Evolutionary conservation across 139 green algal genomes (phyloP), one percentile per base, ranked within the genome.

Genomic region (Volvox reticuliferus): DNA sequence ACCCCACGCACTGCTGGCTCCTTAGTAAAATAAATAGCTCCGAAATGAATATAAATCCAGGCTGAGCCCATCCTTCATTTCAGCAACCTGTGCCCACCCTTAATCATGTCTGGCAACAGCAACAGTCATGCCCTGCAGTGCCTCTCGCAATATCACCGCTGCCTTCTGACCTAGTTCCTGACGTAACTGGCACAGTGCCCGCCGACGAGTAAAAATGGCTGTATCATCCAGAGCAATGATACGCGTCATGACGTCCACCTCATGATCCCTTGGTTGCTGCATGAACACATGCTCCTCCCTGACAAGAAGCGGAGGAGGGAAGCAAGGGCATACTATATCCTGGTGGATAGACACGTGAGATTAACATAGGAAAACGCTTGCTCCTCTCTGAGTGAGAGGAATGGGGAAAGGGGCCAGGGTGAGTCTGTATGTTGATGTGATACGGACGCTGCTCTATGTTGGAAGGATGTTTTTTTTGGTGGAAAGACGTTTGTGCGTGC

Each of bases 211-310:
- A 12, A 88, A 80, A 16, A 88, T 20, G 32, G 2, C 24, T 68
- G 35, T 21, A 26, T 88, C 83, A 12, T 35, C 35, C 67, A 88
- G 21, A 2, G 22, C 22, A 16, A 80, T 17, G 32, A 88, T 28
- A 13, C 83, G 83, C 24, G n/a, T 16, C 83, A 88, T 88, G 18
- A 55, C 67, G 35, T 30, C 67, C 26, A 80, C 83, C 83, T 88
- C 83, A 22, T 18, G 13, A 36, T 88, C 83, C 14, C 65, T 63
- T 26, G 65, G 61, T 14, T 67, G 26, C 83, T 88, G 83, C 65
- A 80, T 36, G 36, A 88, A 88, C 35, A 88, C 83, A 63, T 88
- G 83, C 67, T 88, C 83, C 35, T 67, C 35, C 13, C 83, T 88
- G 82, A 1, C 50, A 0, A 32, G 65, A 24, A 24, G 65, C 2